These are phyloP conservation scores for Cyberlindnera mycetangii DNA, from an alignment of 805 yeast species.

Conservation along the genomic window DNA sequence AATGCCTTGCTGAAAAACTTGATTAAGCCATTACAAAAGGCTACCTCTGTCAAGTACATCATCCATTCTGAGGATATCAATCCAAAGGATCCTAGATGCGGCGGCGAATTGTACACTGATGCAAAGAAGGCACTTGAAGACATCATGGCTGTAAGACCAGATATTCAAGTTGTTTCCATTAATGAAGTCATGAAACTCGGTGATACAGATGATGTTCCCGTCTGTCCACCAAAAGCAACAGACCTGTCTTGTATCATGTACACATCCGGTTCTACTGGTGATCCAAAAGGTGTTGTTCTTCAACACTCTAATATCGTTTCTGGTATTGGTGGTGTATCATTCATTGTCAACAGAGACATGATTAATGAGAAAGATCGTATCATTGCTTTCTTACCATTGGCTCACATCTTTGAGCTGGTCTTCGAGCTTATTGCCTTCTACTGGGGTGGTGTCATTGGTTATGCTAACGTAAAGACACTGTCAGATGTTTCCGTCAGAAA, in stretches of 20 bases:
- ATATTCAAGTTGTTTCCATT: slow-evolving; percentile 60
- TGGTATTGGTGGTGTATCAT: slow-evolving; percentile 80
- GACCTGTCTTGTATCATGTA: slow-evolving; percentile 64
- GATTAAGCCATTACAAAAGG: slow-evolving; percentile 66
- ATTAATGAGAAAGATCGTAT: slow-evolving; percentile 64
- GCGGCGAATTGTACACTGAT: slow-evolving; percentile 55
- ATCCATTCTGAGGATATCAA: slow-evolving; percentile 67
- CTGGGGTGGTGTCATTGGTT: slow-evolving; percentile 92
- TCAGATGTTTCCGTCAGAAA: slow-evolving; percentile 78
- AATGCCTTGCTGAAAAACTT: slow-evolving; percentile 66
- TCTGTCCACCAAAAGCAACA: slow-evolving; percentile 43
- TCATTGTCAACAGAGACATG: slow-evolving; percentile 50
- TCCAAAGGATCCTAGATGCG: slow-evolving; percentile 58
- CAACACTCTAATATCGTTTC: slow-evolving; percentile 69
- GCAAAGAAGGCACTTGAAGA: slow-evolving; percentile 58
- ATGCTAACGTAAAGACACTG: slow-evolving; percentile 89
- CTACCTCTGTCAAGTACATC: slow-evolving; percentile 59
- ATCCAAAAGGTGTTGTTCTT: slow-evolving; percentile 74
- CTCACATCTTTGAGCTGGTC: slow-evolving; percentile 91
- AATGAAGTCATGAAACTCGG: slow-evolving; percentile 71
- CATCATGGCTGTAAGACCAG: slow-evolving; percentile 69
- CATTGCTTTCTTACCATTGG: slow-evolving; percentile 89
- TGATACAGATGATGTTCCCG: slow-evolving; percentile 37
- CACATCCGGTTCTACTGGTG: slow-evolving; percentile 77
- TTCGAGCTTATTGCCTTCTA: slow-evolving; percentile 76